phyloP scores from a whole-genome alignment of 2,329 filamentous ascomycete genomes.

The Colletotrichum chlorophyti region DNA sequence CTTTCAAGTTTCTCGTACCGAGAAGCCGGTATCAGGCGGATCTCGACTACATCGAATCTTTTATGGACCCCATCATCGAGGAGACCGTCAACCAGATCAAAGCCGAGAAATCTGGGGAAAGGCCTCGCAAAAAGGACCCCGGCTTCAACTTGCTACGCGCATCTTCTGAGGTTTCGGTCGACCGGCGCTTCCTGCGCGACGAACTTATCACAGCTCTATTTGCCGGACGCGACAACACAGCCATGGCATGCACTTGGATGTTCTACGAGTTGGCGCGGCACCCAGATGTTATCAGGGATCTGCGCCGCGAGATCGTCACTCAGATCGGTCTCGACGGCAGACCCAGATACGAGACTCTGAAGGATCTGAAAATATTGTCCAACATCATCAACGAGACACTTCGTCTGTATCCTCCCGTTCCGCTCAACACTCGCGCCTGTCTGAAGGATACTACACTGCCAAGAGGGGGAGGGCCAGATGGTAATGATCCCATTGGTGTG shows the following conservation, averaged over 20 bases:
- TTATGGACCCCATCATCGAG: constrained; percentile 69
- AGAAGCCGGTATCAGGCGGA: constrained; percentile 64
- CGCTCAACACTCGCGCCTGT: background rate
- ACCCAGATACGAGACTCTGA: constrained; percentile 33
- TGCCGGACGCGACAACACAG: constrained; percentile 62
- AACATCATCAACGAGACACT: background rate
- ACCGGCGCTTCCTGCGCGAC: constrained; percentile 70
- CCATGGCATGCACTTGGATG: constrained; percentile 53
- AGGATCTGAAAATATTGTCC: constrained; percentile 1
- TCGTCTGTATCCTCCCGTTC: background rate
- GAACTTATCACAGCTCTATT: constrained; percentile 75
- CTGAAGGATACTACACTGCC: background rate
- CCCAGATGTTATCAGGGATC: constrained; percentile 44
- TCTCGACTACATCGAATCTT: constrained; percentile 73
- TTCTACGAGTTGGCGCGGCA: constrained; percentile 49
- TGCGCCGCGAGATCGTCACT: constrained; percentile 46
- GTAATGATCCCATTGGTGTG: constrained; percentile 45
- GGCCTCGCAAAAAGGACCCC: background rate
- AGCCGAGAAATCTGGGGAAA: constrained; percentile 63
- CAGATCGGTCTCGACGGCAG: constrained; percentile 53
- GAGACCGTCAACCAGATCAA: constrained; percentile 70
- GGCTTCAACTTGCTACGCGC: constrained; percentile 80
- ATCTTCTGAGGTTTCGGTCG: constrained; percentile 72
- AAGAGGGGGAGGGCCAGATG: constrained; percentile 12
- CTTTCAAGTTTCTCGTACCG: constrained; percentile 64